A percentile compares a stretch with the other conserved stretches of the same genome.
Evolutionary conservation across 495 filamentous ascomycete genomes (phyloP).

Genomic region (Hypoxylon rickii): DNA sequence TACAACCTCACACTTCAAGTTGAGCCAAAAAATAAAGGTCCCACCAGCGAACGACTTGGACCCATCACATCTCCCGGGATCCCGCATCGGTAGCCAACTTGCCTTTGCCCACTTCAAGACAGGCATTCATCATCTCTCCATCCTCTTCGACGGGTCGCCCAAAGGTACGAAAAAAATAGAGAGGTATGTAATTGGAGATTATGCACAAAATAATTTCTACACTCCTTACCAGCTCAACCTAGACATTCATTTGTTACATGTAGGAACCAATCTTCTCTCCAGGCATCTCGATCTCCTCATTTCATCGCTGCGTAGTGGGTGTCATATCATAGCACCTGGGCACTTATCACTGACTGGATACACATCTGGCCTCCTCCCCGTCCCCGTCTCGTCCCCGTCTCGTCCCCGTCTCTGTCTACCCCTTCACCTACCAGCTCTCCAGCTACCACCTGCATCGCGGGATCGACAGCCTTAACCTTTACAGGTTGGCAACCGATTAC

Average conservation of each 20-base stretch:
- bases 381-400: not conserved
- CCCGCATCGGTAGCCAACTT: constrained; percentile 23
- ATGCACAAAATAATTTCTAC: too few relatives aligned
- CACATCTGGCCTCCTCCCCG: constrained; percentile 13
- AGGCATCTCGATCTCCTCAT: too few relatives aligned
- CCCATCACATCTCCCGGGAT: constrained; percentile 33
- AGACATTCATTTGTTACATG: too few relatives aligned
- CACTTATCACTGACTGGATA: not conserved
- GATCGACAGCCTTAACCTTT: constrained; percentile 25
- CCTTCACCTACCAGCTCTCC: not conserved
- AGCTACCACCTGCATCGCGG: constrained; percentile 9
- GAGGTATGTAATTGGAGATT: too few relatives aligned
- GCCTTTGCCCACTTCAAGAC: constrained; percentile 2
- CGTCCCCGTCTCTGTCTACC: not conserved
- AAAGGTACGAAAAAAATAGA: too few relatives aligned
- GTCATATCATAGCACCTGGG: not conserved
- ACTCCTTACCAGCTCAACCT: too few relatives aligned
- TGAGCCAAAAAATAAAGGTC: too few relatives aligned
- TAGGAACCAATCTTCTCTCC: too few relatives aligned
- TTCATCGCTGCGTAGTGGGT: too few relatives aligned
- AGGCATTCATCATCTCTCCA: constrained; percentile 29
- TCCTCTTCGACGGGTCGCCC: too few relatives aligned
- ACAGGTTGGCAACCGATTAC: constrained; percentile 6
- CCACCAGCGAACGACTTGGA: constrained; percentile 5
- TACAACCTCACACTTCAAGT: too few relatives aligned